These are phyloP conservation scores for Moesziomyces sp. DNA, from an alignment of 1,284 basidiomycete genomes.

Conservation along the genomic window DNA sequence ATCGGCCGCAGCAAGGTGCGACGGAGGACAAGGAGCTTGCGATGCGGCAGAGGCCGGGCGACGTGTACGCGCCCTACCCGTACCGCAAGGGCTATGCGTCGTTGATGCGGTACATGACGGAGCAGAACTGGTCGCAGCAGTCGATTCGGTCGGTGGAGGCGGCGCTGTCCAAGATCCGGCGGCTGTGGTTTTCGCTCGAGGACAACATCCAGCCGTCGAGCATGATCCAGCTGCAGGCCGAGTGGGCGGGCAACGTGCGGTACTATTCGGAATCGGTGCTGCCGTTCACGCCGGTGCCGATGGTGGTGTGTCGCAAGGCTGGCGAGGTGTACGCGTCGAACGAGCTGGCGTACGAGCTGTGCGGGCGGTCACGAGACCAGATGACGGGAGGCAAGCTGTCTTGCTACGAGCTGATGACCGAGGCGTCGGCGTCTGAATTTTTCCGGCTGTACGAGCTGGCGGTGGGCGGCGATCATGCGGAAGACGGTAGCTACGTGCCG, in stretches of 20 bases:
- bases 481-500: constrained; percentile 27
- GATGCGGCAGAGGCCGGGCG: constrained; percentile 22
- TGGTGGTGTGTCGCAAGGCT: constrained; percentile 50
- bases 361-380: constrained; percentile 24
- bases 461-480: constrained; percentile 26
- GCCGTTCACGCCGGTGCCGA: constrained; percentile 40
- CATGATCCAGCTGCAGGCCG: constrained; percentile 48
- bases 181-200: constrained; percentile 49
- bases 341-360: constrained; percentile 37
- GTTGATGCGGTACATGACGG: constrained; percentile 48
- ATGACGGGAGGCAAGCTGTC: constrained; percentile 38
- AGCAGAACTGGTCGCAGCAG: constrained; percentile 44
- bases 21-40: constrained; percentile 4
- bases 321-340: constrained; percentile 50
- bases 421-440: constrained; percentile 42
- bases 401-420: constrained; percentile 53
- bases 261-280: constrained; percentile 47
- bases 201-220: constrained; percentile 51
- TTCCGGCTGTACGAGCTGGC: constrained; percentile 43
- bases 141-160: constrained; percentile 47
- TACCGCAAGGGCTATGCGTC: constrained; percentile 49
- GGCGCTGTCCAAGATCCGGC: constrained; percentile 39
- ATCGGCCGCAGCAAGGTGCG: neutral
- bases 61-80: constrained; percentile 44
- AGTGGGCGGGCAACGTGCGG: constrained; percentile 50